Evolutionary conservation across 345 rosid species (phyloP).

Genomic region (Sisymbrium altissimum): DNA sequence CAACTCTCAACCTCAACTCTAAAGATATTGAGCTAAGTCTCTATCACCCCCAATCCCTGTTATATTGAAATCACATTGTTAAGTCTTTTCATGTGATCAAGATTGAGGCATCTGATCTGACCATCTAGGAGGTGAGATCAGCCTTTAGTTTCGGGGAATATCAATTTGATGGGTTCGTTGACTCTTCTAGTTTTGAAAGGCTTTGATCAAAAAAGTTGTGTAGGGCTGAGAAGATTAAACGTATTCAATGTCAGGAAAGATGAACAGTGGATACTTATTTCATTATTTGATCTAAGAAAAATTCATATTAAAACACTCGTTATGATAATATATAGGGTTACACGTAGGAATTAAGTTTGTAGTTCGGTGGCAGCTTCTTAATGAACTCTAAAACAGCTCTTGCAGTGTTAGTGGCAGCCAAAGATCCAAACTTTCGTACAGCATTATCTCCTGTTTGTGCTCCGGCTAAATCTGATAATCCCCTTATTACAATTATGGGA

Average conservation of each 20-base stretch:
- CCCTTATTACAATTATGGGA: conserved; percentile 44
- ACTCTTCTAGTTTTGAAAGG: not conserved
- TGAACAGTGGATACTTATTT: not conserved
- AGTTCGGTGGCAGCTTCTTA: conserved; percentile 12
- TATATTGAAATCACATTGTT: too few species aligned
- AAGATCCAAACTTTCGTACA: conserved; percentile 32
- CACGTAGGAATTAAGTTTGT: not conserved
- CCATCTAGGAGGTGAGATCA: too few species aligned
- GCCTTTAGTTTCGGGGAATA: too few species aligned
- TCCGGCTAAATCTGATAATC: conserved; percentile 51
- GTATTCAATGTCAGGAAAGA: not conserved
- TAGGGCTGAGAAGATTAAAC: not conserved
- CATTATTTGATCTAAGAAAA: not conserved
- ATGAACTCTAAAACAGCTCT: conserved; percentile 42
- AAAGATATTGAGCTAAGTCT: too few species aligned
- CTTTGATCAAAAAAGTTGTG: not conserved
- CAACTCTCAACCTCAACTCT: too few species aligned
- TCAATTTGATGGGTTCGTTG: too few species aligned
- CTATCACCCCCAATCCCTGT: too few species aligned
- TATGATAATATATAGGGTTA: not conserved
- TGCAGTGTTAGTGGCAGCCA: conserved; percentile 46
- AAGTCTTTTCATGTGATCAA: too few species aligned
- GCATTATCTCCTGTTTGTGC: conserved; percentile 36
- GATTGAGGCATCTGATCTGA: too few species aligned
- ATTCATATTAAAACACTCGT: not conserved